Percentiles rank a stretch among this genome's conserved stretches.
These are phyloP conservation scores for Talaromyces sp. DNA, from an alignment of 2,329 filamentous ascomycete genomes.

Conservation along the genomic window DNA sequence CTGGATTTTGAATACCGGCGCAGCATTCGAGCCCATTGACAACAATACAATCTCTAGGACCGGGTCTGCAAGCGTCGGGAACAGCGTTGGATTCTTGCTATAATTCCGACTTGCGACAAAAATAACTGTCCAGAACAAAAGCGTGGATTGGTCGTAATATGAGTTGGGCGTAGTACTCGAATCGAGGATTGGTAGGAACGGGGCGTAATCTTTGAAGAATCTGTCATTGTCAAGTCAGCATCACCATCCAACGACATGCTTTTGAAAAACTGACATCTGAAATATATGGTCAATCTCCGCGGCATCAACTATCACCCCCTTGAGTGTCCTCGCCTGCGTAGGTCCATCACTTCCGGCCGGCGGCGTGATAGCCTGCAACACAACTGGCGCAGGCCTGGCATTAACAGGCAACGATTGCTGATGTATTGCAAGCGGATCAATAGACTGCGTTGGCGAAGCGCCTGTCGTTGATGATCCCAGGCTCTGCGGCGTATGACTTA, in stretches of 20 bases:
- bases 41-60: constrained; percentile 38
- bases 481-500: constrained; percentile 25
- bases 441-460: constrained; percentile 20
- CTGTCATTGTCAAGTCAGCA: constrained; percentile 20
- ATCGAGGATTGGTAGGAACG: constrained; percentile 40
- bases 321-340: constrained; percentile 31
- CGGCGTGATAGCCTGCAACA: neutral
- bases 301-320: constrained; percentile 29
- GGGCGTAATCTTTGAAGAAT: constrained; percentile 38
- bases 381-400: constrained; percentile 18
- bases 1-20: constrained; percentile 36
- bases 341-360: constrained; percentile 12
- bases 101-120: constrained; percentile 38
- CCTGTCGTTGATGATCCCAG: constrained; percentile 21
- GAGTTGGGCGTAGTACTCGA: constrained; percentile 61
- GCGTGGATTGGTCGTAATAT: constrained; percentile 71
- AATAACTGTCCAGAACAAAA: constrained; percentile 76
- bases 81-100: constrained; percentile 37
- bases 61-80: constrained; percentile 32
- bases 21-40: constrained; percentile 28
- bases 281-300: constrained; percentile 40
- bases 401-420: constrained; percentile 21
- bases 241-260: too few relatives aligned
- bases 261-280: constrained; percentile 26
- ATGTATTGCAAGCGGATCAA: constrained; percentile 22